These are phyloP conservation scores for Fusarium sp. DNA, from an alignment of 2,329 filamentous ascomycete species.

Conservation along the genomic window DNA sequence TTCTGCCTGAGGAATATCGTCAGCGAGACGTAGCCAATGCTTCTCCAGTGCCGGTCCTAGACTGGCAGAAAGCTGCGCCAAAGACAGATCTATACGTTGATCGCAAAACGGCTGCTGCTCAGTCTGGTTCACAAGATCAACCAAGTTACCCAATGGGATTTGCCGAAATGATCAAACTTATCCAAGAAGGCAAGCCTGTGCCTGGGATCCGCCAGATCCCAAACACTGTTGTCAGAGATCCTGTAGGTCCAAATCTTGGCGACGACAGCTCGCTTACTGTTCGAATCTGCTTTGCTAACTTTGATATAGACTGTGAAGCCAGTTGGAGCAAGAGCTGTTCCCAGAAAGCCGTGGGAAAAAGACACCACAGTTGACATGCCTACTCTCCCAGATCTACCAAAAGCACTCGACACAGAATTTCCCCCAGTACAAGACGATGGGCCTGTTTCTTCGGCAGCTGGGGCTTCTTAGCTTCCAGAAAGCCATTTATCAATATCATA, in stretches of 20 bases:
- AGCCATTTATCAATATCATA: background rate
- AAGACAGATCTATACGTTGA: conserved; percentile 58
- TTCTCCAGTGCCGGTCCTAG: conserved; percentile 37
- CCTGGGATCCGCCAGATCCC: conserved; percentile 90
- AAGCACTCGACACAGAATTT: conserved; percentile 48
- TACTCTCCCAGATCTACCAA: conserved; percentile 32
- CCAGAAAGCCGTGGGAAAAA: conserved; percentile 82
- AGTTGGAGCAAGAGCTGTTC: conserved; percentile 57
- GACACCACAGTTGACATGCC: conserved; percentile 44
- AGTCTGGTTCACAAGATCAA: conserved; percentile 48
- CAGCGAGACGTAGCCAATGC: conserved; percentile 11
- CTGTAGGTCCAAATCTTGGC: conserved; percentile 57
- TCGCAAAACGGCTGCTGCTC: conserved; percentile 41
- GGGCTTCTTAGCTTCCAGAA: background rate
- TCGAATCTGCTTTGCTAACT: conserved; percentile 4
- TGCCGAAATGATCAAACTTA: conserved; percentile 84
- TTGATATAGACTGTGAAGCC: conserved; percentile 56
- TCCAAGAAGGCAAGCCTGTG: conserved; percentile 82
- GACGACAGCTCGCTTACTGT: background rate
- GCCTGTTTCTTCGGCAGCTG: background rate
- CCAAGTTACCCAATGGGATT: conserved; percentile 85
- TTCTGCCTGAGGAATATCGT: conserved; percentile 49
- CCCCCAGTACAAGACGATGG: conserved; percentile 43
- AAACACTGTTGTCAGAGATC: conserved; percentile 76
- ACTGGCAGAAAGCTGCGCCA: conserved; percentile 62